A percentile compares a stretch with the other conserved stretches of the same genome.
Conservation (phyloP, 2,329 filamentous ascomycete species). For the Arthrobotrys pseudoclavata region DNA sequence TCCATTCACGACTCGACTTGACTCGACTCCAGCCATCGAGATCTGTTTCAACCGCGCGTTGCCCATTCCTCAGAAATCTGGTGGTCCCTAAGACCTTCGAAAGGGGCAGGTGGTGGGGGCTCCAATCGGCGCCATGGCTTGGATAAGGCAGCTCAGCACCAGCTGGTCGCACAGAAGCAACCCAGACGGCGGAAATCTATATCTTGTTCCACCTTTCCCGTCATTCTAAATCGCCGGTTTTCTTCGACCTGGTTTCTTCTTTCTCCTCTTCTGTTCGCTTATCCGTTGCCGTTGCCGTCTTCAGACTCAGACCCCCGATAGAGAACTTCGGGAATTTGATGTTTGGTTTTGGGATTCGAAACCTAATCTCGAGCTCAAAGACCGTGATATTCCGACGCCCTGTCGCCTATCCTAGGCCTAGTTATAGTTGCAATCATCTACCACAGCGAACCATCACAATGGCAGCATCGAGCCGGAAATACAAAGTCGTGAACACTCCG, state of each 20-base stretch:
- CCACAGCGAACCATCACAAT: slow-evolving; percentile 29
- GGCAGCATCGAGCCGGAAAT: slow-evolving; percentile 36
- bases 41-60: slow-evolving; percentile 27
- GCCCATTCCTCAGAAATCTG: slow-evolving; percentile 23
- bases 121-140: slow-evolving; percentile 37
- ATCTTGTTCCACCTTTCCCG: slow-evolving; percentile 39
- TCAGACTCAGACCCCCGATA: background rate
- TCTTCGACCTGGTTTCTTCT: slow-evolving; percentile 12
- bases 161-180: slow-evolving; percentile 32
- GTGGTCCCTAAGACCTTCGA: slow-evolving; percentile 21
- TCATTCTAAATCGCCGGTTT: slow-evolving; percentile 22
- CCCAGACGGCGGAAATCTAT: slow-evolving; percentile 42
- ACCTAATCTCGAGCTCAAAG: slow-evolving; percentile 19
- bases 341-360: slow-evolving; percentile 33
- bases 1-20: slow-evolving; percentile 8
- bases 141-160: slow-evolving; percentile 50
- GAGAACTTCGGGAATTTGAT: slow-evolving; percentile 32
- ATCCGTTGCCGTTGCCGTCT: background rate
- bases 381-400: slow-evolving; percentile 2
- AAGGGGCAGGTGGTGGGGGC: slow-evolving; percentile 42
- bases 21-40: slow-evolving; percentile 27
- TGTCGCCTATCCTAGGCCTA: slow-evolving; percentile 17
- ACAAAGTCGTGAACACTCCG: slow-evolving; percentile 44
- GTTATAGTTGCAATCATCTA: background rate
- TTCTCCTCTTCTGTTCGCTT: background rate